A percentile compares a stretch with the other conserved stretches of the same genome.
These are phyloP conservation scores for Bipolaris zeicola DNA, from an alignment of 2,329 filamentous ascomycete species.

Conservation along the genomic window DNA sequence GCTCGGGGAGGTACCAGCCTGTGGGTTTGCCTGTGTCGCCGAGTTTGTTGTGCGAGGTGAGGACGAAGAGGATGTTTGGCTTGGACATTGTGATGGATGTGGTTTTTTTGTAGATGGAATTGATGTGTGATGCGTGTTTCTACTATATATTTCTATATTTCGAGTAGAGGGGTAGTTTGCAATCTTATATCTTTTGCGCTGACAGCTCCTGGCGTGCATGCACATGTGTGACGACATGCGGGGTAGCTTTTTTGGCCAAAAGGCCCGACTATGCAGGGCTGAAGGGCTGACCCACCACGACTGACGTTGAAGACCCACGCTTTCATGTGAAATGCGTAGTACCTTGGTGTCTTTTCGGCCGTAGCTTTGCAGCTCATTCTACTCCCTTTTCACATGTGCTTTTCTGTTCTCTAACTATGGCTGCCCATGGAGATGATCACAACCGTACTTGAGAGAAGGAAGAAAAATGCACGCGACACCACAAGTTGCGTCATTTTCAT, in stretches of 20 bases:
- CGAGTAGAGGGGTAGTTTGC: not conserved
- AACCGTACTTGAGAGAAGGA: not conserved
- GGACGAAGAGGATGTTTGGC: conserved; percentile 71
- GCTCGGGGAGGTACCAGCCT: conserved; percentile 68
- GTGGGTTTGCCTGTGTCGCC: conserved; percentile 58
- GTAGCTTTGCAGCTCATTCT: not conserved
- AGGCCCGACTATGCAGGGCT: conserved; percentile 8
- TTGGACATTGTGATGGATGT: conserved; percentile 16
- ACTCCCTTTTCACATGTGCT: not conserved
- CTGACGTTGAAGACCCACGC: not conserved
- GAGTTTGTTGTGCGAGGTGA: conserved; percentile 65
- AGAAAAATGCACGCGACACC: not conserved
- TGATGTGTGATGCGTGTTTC: not conserved
- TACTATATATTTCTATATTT: not conserved
- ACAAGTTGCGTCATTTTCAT: not conserved
- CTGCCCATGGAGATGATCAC: too few relatives aligned
- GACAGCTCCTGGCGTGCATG: not conserved
- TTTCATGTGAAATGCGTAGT: not conserved
- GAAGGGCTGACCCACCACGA: not conserved
- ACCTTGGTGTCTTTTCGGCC: not conserved
- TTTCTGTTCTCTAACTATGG: too few relatives aligned
- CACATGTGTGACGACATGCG: conserved; percentile 10
- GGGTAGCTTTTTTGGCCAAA: conserved; percentile 4
- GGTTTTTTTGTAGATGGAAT: not conserved
- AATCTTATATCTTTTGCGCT: not conserved